Base-by-base conservation (phyloP, 352 stramenopile species). In the Phytophthora litchii region DNA sequence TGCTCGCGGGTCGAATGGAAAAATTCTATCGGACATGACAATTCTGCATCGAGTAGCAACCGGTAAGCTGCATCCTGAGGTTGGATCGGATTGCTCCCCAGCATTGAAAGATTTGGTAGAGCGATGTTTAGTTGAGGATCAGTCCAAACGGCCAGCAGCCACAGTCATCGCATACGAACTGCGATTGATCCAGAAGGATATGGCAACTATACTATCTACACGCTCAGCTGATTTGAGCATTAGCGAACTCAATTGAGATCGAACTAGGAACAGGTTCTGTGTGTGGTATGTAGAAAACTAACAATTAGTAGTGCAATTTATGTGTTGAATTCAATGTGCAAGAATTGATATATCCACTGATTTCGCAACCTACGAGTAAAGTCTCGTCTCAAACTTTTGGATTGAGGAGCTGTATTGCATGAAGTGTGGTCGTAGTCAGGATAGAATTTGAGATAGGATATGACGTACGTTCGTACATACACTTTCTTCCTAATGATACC, bases 1-100 rank as follows among this genome's bases (percentile, higher is more conserved):
- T 4, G 31, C 46, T 9, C 50, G 51, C 8, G 54, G 48, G 1
- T 34, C 53, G 1, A 61, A 56, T 8, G 64, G 61, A 0, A 62
- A 69, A 11, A 60, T 59, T 27, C 16, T 78, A 9, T 64, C 70
- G 2, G 68, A 69, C 20, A 74, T 71, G 19, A 74, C 64, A 11
- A 70, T 82, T 32, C 34, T 80, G 40, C 64, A 69, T 11, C 48
- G 66, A 27, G 64, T 87, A 20, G 64, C 72, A 14, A 67, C 41
- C 4, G 77, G 71, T 0, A 63, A 60, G 12, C 29, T 82, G 11
- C 47, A 38, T 19, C 60, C 81, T 23, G 45, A 59, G 7, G 68
- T 84, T 41, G 49, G 41, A n/a, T 50, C 41, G 4, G 41, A 61
- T 13, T 81, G 70, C 42, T 54, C 59, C 2, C 42, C 36, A 3